Conservation (phyloP, 2,329 filamentous ascomycete genomes). For the Talaromyces atroroseus region DNA sequence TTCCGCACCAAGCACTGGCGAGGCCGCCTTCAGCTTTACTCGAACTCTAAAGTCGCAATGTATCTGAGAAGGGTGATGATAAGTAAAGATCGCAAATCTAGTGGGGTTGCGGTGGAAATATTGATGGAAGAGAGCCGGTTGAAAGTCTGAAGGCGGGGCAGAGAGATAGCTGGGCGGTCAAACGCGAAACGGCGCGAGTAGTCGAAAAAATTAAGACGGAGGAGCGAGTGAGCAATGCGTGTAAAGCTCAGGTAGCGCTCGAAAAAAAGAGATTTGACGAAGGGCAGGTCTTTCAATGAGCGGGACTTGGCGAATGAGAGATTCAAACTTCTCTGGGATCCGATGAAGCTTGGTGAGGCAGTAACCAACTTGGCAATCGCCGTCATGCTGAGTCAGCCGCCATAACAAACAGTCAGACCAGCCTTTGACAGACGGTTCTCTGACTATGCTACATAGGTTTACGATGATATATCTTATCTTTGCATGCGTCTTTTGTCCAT, state of each 20-base stretch:
- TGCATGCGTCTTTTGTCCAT: no score
- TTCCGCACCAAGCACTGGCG: slow-evolving; percentile 36
- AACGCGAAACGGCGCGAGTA: slow-evolving; percentile 4
- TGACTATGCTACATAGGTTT: no score
- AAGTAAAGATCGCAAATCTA: slow-evolving; percentile 6
- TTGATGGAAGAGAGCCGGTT: slow-evolving; percentile 10
- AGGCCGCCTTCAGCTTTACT: slow-evolving; percentile 24
- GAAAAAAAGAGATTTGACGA: not conserved
- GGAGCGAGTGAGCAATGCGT: not conserved
- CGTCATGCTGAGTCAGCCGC: slow-evolving; percentile 15
- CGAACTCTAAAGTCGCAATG: slow-evolving; percentile 17
- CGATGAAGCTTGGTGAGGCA: slow-evolving; percentile 1
- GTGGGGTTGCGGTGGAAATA: slow-evolving; percentile 10
- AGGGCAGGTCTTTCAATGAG: not conserved
- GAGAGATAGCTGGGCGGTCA: slow-evolving; percentile 14
- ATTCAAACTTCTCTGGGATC: not conserved
- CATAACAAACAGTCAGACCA: slow-evolving; percentile 7
- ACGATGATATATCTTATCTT: no score
- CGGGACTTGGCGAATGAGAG: not conserved
- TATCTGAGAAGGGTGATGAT: slow-evolving; percentile 7
- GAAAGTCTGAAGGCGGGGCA: slow-evolving; percentile 15
- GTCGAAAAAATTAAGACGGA: not conserved
- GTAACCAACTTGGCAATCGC: not conserved
- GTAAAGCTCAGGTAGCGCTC: not conserved
- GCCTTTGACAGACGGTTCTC: not conserved